phyloP scores from a whole-genome alignment of 768 basidiomycete genomes.

The Tulasnella sp. region DNA sequence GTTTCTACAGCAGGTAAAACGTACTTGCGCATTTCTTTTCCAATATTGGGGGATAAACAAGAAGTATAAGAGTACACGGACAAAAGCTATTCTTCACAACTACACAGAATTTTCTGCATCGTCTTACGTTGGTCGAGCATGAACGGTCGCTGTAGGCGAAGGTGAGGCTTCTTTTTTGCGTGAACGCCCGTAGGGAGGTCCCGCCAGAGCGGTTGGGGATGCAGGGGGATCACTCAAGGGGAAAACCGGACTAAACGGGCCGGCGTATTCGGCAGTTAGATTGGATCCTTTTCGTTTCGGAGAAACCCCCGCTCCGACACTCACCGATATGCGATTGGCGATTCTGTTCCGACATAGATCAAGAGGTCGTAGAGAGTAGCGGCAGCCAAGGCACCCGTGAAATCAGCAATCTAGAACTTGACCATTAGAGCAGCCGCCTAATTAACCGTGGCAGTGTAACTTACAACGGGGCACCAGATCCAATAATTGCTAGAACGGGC shows the following conservation, averaged over 20 bases:
- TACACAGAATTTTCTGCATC: neutral
- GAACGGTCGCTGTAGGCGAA: neutral
- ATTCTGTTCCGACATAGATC: slow-evolving; percentile 56
- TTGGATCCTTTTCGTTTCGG: neutral
- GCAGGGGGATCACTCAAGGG: neutral
- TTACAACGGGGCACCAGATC: slow-evolving; percentile 59
- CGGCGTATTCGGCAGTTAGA: neutral
- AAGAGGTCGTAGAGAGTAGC: slow-evolving; percentile 57
- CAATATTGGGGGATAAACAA: neutral
- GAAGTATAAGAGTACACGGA: neutral
- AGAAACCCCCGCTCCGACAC: neutral
- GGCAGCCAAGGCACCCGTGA: slow-evolving; percentile 52
- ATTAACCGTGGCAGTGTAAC: neutral
- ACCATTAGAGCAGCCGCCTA: neutral
- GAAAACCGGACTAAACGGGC: neutral
- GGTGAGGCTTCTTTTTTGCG: neutral
- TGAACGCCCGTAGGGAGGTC: neutral
- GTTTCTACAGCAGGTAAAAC: neutral
- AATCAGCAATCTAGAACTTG: slow-evolving; percentile 27
- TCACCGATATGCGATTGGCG: slow-evolving; percentile 17
- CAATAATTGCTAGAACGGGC: slow-evolving; percentile 57
- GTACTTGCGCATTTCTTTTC: too few species aligned
- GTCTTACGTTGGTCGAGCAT: neutral
- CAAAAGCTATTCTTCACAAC: neutral
- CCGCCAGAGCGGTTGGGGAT: neutral